Conservation (phyloP, 805 yeast genomes). For the Candida khao-thaluensis region DNA sequence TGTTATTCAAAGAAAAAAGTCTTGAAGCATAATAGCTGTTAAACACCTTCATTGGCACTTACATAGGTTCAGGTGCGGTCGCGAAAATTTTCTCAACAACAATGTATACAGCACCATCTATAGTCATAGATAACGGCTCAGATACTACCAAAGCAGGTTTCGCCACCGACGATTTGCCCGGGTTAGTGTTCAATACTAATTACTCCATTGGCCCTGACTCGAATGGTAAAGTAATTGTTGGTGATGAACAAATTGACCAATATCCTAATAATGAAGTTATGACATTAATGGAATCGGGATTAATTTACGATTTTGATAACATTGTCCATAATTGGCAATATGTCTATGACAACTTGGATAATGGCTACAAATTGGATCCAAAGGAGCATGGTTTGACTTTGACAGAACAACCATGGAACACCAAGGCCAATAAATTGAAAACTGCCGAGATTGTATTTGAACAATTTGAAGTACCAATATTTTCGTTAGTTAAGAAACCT, state of each 20-base stretch:
- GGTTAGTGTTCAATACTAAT: conserved; percentile 54
- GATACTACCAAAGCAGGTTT: conserved; percentile 67
- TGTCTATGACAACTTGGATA: conserved; percentile 52
- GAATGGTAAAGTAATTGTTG: conserved; percentile 30
- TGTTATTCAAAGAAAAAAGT: no score
- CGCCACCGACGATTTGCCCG: conserved; percentile 63
- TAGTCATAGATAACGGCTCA: conserved; percentile 71
- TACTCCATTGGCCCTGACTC: conserved; percentile 41
- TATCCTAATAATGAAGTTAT: conserved; percentile 48
- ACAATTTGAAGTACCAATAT: conserved; percentile 68
- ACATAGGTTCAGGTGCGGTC: no score
- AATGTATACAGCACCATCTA: conserved; percentile 45
- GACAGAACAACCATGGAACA: conserved; percentile 71
- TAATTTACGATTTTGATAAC: conserved; percentile 71
- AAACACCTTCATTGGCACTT: no score
- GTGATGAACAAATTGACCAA: conserved; percentile 47
- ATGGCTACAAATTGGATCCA: conserved; percentile 42
- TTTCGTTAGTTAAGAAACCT: conserved; percentile 74
- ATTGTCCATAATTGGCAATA: conserved; percentile 66
- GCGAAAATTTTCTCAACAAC: conserved; percentile 13
- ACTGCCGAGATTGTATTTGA: conserved; percentile 76
- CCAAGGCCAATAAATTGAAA: conserved; percentile 52
- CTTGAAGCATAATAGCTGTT: no score
- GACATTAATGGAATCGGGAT: conserved; percentile 62
- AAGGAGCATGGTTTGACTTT: conserved; percentile 64